Evolutionary conservation across 1,284 basidiomycete genomes (phyloP), one percentile per base, ranked within the genome.

Genomic region (Cystobasidium slooffiae): DNA sequence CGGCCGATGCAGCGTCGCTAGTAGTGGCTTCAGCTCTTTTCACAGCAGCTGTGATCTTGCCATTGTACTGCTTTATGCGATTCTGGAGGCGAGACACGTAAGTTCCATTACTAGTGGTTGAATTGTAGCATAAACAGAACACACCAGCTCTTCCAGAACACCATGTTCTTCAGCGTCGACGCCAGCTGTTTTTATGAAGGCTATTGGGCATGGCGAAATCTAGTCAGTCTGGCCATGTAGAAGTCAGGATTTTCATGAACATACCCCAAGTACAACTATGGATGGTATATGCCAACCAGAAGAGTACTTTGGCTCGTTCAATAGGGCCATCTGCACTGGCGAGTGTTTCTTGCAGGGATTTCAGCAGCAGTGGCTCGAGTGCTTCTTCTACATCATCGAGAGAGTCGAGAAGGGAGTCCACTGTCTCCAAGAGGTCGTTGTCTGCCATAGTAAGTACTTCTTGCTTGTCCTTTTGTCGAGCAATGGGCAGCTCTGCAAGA

Each of bases 181-280:
- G 20, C 51, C 70, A 14, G 49, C 62, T 51, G 58, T 59, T 44
- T 73, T 73, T 4, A 62, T 66, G n/a, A 64, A 73, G 18, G 52
- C 70, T 73, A 61, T 16, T 6, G 2, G 31, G 31, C 31, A 31
- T 31, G 31, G 31, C 31, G 31, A 31, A 41, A 20, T 14, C 43
- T 51, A 24, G 6, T 16, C 44, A 64, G 49, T 58, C 31, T 46
- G 20, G 37, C 52, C 24, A 31, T 37, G 37, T 41, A 59, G 63
- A 43, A 53, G 1, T 20, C 10, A 52, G 51, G 18, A 31, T 39
- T 12, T 22, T 6, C 16, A 6, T 52, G 5, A 49, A 53, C 62
- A n/a, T 55, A 73, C 70, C 49, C 70, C 70, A 73, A 9, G 63
- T 56, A 41, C 70, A 73, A 31, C 70, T 73, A 51, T 73, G 70